Percentiles rank a stretch among this genome's conserved stretches.
Conservation (phyloP, 2,329 filamentous ascomycete species). For the Talaromyces sp. region DNA sequence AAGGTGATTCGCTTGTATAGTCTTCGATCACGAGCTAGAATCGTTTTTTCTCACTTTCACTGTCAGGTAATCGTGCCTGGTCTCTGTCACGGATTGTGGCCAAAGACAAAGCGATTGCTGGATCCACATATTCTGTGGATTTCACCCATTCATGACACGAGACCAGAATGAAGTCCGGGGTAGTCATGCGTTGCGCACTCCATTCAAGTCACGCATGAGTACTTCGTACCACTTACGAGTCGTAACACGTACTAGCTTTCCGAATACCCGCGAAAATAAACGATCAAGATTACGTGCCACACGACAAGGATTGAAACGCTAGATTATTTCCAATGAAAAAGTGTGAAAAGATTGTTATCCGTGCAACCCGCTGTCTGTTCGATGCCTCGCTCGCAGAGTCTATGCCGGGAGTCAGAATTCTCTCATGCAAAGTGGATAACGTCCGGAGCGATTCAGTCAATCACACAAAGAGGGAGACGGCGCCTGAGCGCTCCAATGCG, state of each 20-base stretch:
- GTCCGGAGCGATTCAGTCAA: not conserved
- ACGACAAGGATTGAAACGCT: not conserved
- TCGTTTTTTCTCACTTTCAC: not conserved
- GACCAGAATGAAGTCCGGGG: conserved; percentile 2
- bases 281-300: not conserved
- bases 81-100: not conserved
- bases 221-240: not conserved
- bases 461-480: not conserved
- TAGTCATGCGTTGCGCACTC: not conserved
- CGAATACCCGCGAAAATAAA: not conserved
- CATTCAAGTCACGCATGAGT: not conserved
- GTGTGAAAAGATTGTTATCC: not conserved
- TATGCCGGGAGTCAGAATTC: not conserved
- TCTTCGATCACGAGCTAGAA: not conserved
- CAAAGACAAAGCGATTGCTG: not conserved
- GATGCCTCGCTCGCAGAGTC: not conserved
- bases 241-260: not conserved
- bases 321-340: not conserved
- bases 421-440: conserved; percentile 1
- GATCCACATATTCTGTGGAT: not conserved
- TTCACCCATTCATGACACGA: not conserved
- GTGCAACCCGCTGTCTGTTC: not conserved
- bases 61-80: not conserved
- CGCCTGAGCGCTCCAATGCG: conserved; percentile 2
- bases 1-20: not conserved